These are phyloP conservation scores for Melanogaster broomeanus DNA, from an alignment of 768 basidiomycete genomes.

Conservation along the genomic window DNA sequence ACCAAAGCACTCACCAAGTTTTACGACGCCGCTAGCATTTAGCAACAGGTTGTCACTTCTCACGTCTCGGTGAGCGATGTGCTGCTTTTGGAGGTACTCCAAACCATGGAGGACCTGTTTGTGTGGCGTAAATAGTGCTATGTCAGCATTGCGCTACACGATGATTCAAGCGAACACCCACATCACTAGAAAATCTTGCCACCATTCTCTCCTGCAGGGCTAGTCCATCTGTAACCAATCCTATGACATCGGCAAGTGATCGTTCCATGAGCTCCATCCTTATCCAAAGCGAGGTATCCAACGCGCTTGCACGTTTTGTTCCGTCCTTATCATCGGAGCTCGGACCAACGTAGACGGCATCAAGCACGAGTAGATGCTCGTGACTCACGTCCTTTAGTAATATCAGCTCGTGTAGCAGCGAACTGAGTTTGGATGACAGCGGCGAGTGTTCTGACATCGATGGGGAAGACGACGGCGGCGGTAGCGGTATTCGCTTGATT, in stretches of 20 bases:
- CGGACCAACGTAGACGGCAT: constrained; percentile 69
- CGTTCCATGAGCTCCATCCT: constrained; percentile 91
- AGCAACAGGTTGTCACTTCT: constrained; percentile 83
- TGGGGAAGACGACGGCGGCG: constrained; percentile 35
- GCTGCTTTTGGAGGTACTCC: constrained; percentile 60
- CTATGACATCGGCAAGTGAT: constrained; percentile 80
- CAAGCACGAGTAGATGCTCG: constrained; percentile 65
- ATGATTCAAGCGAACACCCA: constrained; percentile 40
- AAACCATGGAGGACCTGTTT: constrained; percentile 64
- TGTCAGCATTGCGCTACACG: neutral
- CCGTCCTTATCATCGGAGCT: constrained; percentile 31
- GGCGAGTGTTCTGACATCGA: constrained; percentile 20
- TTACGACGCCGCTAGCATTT: constrained; percentile 67
- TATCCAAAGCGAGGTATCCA: constrained; percentile 75
- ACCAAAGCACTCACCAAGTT: constrained; percentile 56
- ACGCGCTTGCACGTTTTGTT: neutral
- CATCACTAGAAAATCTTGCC: constrained; percentile 76
- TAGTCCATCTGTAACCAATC: constrained; percentile 60
- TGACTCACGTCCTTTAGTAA: constrained; percentile 60
- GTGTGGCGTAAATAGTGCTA: neutral
- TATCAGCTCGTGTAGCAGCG: constrained; percentile 60
- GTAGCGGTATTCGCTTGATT: constrained; percentile 70
- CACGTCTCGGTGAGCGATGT: constrained; percentile 81
- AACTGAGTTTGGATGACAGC: constrained; percentile 62
- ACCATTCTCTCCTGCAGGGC: constrained; percentile 68